Conservation (phyloP, 192 early-diverging fungal genomes). For the Dissophora globulifera region DNA sequence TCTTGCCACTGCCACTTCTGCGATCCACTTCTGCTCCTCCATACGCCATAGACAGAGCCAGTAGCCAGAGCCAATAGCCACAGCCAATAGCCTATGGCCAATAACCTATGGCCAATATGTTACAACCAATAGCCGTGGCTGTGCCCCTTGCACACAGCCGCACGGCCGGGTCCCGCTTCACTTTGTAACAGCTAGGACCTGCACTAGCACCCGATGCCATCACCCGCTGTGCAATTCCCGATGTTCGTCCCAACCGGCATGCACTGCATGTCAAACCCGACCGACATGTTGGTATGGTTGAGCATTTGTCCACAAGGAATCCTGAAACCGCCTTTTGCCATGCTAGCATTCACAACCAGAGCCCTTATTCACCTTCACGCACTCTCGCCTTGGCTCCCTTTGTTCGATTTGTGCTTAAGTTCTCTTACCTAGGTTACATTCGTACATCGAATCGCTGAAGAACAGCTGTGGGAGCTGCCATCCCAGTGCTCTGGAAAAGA, state of each 20-base stretch:
- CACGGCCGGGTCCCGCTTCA: too few species aligned
- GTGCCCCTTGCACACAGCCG: too few species aligned
- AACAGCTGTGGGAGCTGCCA: conserved; percentile 58
- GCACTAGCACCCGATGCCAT: too few species aligned
- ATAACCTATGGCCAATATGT: too few species aligned
- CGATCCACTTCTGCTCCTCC: too few species aligned
- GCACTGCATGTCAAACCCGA: conserved; percentile 19
- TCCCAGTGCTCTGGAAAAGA: conserved; percentile 61
- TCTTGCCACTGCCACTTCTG: too few species aligned
- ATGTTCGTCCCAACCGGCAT: not conserved
- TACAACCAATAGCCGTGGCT: too few species aligned
- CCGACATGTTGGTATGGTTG: conserved; percentile 20
- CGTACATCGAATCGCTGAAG: conserved; percentile 62
- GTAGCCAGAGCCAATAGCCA: too few species aligned
- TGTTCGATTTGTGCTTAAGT: not conserved
- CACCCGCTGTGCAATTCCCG: not conserved
- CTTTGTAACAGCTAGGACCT: too few species aligned
- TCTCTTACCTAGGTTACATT: conserved; percentile 63
- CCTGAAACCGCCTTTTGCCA: conserved; percentile 1
- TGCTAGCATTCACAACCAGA: not conserved
- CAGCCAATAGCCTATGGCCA: too few species aligned
- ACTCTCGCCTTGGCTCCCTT: too few species aligned
- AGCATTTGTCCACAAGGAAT: conserved; percentile 4
- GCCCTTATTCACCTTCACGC: not conserved
- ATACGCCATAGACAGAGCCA: too few species aligned